Percentiles rank a stretch among this genome's conserved stretches.
These are phyloP conservation scores for Exutisphaerella laricina DNA, from an alignment of 2,329 filamentous ascomycete species.

Conservation along the genomic window DNA sequence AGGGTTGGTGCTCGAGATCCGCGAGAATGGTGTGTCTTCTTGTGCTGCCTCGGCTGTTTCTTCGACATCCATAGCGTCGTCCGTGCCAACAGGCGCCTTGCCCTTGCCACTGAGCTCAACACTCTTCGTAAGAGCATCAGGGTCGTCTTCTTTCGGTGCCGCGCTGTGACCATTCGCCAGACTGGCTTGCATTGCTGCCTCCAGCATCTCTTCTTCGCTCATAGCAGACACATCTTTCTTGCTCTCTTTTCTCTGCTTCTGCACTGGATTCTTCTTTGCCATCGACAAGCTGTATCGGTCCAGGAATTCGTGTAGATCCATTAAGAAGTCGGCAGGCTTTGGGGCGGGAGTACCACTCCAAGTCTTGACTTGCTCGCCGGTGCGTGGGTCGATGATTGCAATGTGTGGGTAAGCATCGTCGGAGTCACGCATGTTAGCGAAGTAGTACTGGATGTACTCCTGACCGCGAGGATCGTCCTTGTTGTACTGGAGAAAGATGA, in stretches of 20 bases:
- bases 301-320: conserved; percentile 91
- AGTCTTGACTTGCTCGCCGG: conserved; percentile 93
- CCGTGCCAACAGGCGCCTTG: conserved; percentile 43
- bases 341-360: conserved; percentile 85
- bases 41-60: conserved; percentile 19
- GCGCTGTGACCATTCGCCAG: conserved; percentile 52
- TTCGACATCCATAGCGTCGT: conserved; percentile 26
- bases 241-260: conserved; percentile 63
- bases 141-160: conserved; percentile 62
- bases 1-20: conserved; percentile 65
- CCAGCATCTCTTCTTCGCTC: conserved; percentile 96
- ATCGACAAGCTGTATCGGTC: conserved; percentile 87
- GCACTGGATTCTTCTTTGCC: conserved; percentile 88
- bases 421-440: conserved; percentile 64
- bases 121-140: conserved; percentile 75
- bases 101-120: conserved; percentile 47
- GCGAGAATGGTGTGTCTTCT: conserved; percentile 51
- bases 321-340: conserved; percentile 71
- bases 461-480: conserved; percentile 74
- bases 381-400: conserved; percentile 89
- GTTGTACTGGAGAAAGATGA: conserved; percentile 90
- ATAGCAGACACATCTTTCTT: conserved; percentile 74
- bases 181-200: conserved; percentile 88
- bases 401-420: conserved; percentile 93
- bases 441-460: conserved; percentile 88